These are phyloP conservation scores for Wallacemonas rigidus DNA, from an alignment of 208 protist species.

Conservation along the genomic window DNA sequence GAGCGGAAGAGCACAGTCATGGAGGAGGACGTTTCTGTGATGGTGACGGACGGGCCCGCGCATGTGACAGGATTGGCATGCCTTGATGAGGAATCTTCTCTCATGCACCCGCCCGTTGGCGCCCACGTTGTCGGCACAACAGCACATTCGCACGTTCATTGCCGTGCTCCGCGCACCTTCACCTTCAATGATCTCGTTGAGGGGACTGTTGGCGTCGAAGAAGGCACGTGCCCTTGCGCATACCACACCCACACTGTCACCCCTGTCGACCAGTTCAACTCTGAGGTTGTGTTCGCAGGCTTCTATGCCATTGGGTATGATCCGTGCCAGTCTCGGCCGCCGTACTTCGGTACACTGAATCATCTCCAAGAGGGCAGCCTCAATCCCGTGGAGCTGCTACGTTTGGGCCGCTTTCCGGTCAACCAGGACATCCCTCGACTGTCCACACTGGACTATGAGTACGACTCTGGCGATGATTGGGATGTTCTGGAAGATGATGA, in stretches of 20 bases:
- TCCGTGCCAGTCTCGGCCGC: slow-evolving; percentile 79
- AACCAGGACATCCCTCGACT: slow-evolving; percentile 60
- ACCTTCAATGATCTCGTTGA: slow-evolving; percentile 60
- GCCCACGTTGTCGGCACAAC: slow-evolving; percentile 7
- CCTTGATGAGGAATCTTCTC: slow-evolving; percentile 46
- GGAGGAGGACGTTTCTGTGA: slow-evolving; percentile 26
- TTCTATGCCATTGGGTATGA: slow-evolving; percentile 89
- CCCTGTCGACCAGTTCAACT: slow-evolving; percentile 44
- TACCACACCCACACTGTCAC: slow-evolving; percentile 55
- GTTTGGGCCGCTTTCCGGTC: slow-evolving; percentile 48
- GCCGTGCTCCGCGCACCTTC: neutral
- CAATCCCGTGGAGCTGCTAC: slow-evolving; percentile 58
- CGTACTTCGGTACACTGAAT: slow-evolving; percentile 88
- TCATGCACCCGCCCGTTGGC: slow-evolving; percentile 57
- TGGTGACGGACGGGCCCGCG: slow-evolving; percentile 6
- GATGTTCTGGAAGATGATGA: slow-evolving; percentile 81
- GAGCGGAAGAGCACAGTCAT: slow-evolving; percentile 10
- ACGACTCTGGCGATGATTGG: slow-evolving; percentile 90
- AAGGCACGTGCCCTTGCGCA: slow-evolving; percentile 25
- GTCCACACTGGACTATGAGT: slow-evolving; percentile 85
- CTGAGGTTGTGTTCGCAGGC: slow-evolving; percentile 70
- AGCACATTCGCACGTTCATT: neutral
- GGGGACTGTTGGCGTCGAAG: slow-evolving; percentile 5
- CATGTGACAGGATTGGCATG: neutral
- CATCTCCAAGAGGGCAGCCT: slow-evolving; percentile 53